Evolutionary conservation across 768 basidiomycete species (phyloP), one percentile per base, ranked within the genome.

Genomic region (Cystobasidium ongulense): DNA sequence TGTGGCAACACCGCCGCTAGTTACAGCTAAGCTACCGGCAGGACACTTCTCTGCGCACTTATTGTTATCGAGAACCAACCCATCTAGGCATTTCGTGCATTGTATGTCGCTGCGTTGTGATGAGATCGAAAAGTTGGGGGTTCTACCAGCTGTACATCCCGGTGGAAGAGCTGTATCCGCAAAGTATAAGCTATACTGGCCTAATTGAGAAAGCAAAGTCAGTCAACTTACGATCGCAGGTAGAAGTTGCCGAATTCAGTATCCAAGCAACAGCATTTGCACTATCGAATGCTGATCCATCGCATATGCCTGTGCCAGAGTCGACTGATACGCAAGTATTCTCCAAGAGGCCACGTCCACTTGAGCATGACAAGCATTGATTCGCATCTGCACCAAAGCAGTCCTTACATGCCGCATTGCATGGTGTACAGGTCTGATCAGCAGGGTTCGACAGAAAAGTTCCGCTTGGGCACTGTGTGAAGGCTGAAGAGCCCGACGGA

Each of bases 71-170:
- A 94, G 84, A 27, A 90, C 85, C 66, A 84, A 87, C 17, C 91
- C 91, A 38, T 89, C 87, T 39, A 93, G 79, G 80, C 92, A 94
- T 0, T 84, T 87, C 15, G 88, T 89, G 79, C 91, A 92, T 76
- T 90, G 86, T 1, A 86, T 82, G 67, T 89, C 84, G 70, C 85
- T 81, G 59, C 88, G 81, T 0, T 87, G 88, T 18, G 91, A 91
- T 1, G 85, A 85, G 13, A 85, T 84, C 74, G 79, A 88, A 80
- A 93, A 93, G 76, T 85, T 86, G 4, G 89, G 83, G 75, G 91
- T 90, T 70, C 84, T 82, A 82, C 92, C 94, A 1, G 86, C 83
- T 10, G 88, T 89, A 79, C 91, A 94, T 80, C 89, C 89, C 1
- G 89, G 83, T 8, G 91, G 91, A 79, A 92, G 92, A 70, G 86